Conservation (phyloP, 2,329 filamentous ascomycete genomes). For the Rhinocladiella mackenziei region DNA sequence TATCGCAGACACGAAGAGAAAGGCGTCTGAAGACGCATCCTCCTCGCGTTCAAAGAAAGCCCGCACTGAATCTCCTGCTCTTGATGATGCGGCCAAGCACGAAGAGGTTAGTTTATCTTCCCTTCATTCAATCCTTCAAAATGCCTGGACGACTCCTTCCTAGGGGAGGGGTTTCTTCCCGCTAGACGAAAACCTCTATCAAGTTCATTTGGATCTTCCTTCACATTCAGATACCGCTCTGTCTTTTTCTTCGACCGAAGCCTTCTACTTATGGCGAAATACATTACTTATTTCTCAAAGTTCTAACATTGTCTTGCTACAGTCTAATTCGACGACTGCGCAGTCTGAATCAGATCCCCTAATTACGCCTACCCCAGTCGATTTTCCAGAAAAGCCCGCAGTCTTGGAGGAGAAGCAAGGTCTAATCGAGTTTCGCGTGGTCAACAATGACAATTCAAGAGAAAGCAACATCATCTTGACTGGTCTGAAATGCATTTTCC, state of each 20-base stretch:
- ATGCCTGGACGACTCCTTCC: conserved; percentile 1
- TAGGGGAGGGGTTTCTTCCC: conserved; percentile 10
- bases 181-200: conserved; percentile 14
- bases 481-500: conserved; percentile 94
- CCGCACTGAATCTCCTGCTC: conserved; percentile 45
- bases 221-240: conserved; percentile 10
- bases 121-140: neutral
- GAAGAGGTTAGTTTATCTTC: conserved; percentile 21
- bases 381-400: conserved; percentile 89
- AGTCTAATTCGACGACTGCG: conserved; percentile 7
- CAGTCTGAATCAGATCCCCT: conserved; percentile 45
- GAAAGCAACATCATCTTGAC: conserved; percentile 93
- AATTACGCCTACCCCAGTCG: conserved; percentile 60
- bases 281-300: too few relatives aligned
- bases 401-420: conserved; percentile 90
- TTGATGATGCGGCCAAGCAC: conserved; percentile 26
- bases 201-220: conserved; percentile 7
- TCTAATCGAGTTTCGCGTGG: conserved; percentile 94
- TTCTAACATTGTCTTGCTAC: too few relatives aligned
- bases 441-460: conserved; percentile 88
- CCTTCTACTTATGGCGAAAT: too few relatives aligned
- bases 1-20: conserved; percentile 40
- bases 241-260: conserved; percentile 3
- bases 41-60: conserved; percentile 47
- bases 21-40: conserved; percentile 48